Evolutionary conservation across 768 basidiomycete genomes (phyloP), one percentile per base, ranked within the genome.

Genomic region (Phlebiopsis gigantea): DNA sequence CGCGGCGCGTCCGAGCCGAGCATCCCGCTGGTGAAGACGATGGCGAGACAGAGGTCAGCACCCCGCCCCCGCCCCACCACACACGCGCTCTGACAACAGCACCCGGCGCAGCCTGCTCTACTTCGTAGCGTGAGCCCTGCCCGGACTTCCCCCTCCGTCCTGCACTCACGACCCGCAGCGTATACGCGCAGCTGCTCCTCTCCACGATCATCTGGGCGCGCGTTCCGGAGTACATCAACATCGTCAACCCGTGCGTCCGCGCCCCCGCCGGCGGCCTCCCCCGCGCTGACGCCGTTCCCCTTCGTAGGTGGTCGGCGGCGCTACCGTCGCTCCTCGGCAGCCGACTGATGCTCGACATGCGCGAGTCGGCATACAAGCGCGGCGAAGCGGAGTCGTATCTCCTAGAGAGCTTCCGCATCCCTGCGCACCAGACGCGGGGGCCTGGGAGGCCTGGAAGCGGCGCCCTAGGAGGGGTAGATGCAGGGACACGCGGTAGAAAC

Each of bases 311-410:
- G 67, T 64, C 64, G 4, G 54, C 63, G 1, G 64, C 66, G 10
- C 55, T 67, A 3, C 66, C 67, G 1, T 65, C 66, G 8, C 34
- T 68, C 1, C 60, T 68, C 15, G 66, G 67, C 14, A 62, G 57
- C 44, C 64, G 62, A 29, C 59, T 67, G 9, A 57, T 68, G 10
- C 57, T 68, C 41, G 61, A 61, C 47, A 67, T 65, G 60, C 66
- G 67, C 42, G 58, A 59, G 26, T 21, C 41, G 1, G 61, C 54
- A 5, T 39, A 57, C 19, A 25, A 26, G 25, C 46, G 30, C 17
- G 46, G 53, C 8, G 21, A 29, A 17, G 28, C 19, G 24, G 19
- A 44, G 12, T 58, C 60, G 6, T 61, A 61, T 28, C 55, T 61
- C n/a, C n/a, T 61, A n/a, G 60, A 61, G 29, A 46, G 19, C 1